These are phyloP conservation scores for Taphrina populina DNA, from an alignment of 1,139 yeast genomes.

Conservation along the genomic window DNA sequence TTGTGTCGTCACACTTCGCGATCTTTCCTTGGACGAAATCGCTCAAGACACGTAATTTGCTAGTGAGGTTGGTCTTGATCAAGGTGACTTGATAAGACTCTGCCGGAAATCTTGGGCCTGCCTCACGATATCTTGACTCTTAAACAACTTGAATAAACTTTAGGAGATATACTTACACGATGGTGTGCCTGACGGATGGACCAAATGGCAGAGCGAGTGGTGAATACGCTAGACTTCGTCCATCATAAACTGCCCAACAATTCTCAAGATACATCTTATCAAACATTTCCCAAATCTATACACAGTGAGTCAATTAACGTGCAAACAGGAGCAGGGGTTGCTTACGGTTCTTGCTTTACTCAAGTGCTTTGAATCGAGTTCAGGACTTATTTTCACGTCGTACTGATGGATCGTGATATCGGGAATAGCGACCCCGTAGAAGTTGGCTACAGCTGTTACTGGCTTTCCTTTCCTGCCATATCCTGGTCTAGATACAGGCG, in stretches of 20 bases:
- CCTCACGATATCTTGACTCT: conserved; percentile 3
- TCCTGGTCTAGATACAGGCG: conserved; percentile 6
- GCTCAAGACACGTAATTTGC: conserved; percentile 33
- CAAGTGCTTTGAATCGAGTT: conserved; percentile 1
- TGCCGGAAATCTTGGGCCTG: conserved; percentile 14
- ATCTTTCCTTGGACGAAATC: conserved; percentile 35
- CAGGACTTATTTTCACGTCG: conserved; percentile 26
- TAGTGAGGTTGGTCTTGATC: conserved; percentile 27
- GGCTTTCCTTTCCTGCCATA: conserved; percentile 11
- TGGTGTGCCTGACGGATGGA: conserved; percentile 11
- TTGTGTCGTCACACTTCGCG: conserved; percentile 30
- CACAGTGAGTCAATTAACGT: background rate
- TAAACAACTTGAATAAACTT: background rate
- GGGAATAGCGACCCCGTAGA: conserved; percentile 31
- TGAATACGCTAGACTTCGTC: conserved; percentile 25
- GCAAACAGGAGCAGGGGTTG: background rate
- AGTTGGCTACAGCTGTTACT: conserved; percentile 26
- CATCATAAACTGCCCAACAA: conserved; percentile 18
- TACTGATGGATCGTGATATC: conserved; percentile 36
- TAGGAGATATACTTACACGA: background rate
- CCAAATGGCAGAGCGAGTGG: conserved; percentile 24
- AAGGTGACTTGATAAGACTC: conserved; percentile 17
- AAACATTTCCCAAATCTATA: conserved; percentile 21
- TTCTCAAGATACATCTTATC: conserved; percentile 12
- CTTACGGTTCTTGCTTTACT: conserved; percentile 12